Evolutionary conservation across 805 yeast genomes (phyloP).

Genomic region (Nakazawaea ernobii): DNA sequence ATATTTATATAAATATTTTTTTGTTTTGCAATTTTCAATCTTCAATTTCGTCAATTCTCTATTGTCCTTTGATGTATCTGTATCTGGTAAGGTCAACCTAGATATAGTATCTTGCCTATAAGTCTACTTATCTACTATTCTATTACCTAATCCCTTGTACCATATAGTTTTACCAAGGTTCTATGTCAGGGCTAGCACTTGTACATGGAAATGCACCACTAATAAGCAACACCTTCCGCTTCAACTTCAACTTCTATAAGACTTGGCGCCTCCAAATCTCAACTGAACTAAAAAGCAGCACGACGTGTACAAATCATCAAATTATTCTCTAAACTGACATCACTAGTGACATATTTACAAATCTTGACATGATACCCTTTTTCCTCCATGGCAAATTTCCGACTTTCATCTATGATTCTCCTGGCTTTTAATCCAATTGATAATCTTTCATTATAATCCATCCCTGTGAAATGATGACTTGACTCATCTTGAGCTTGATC

Average conservation of each 20-base stretch:
- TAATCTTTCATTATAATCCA: conserved; percentile 45
- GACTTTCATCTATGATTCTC: conserved; percentile 67
- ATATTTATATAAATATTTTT: too few relatives aligned
- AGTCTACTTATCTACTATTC: not conserved
- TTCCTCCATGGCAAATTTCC: conserved; percentile 43
- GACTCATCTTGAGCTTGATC: conserved; percentile 21
- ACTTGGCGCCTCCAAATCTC: too few relatives aligned
- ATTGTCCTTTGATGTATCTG: not conserved
- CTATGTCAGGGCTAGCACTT: too few relatives aligned
- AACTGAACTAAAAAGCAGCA: too few relatives aligned
- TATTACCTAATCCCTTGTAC: not conserved
- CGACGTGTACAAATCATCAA: conserved; percentile 37
- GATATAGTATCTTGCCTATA: too few relatives aligned
- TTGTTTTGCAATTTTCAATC: not conserved
- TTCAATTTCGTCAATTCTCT: too few relatives aligned
- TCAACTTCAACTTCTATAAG: too few relatives aligned
- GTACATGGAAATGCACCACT: too few relatives aligned
- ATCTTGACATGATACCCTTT: conserved; percentile 40
- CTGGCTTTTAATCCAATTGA: conserved; percentile 63
- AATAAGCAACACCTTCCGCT: too few relatives aligned
- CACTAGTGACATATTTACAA: conserved; percentile 51
- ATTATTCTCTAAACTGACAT: conserved; percentile 66
- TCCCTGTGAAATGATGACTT: conserved; percentile 36
- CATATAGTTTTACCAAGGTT: too few relatives aligned
- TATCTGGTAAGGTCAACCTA: too few relatives aligned